Evolutionary conservation across 2,329 filamentous ascomycete genomes (phyloP), one percentile per base, ranked within the genome.

Genomic region (Cladophialophora carrionii): DNA sequence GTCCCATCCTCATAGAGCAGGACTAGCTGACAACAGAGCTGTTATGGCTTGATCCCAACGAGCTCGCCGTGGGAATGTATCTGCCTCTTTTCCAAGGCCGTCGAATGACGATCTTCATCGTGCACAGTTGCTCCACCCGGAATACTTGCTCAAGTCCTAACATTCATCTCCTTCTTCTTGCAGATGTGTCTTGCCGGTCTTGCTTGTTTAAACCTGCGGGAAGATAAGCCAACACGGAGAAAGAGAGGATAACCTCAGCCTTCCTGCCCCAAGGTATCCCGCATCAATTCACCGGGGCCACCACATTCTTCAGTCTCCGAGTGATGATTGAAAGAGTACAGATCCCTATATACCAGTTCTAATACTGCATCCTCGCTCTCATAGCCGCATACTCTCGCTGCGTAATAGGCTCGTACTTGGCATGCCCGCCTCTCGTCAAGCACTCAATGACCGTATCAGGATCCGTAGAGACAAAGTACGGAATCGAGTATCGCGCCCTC

Each of bases 401-500:
- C 3, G 77, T 79, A 52, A 79, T 83, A 24, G 83, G 82, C 60
- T 80, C 78, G 70, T 86, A 86, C 71, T 81, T 84, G 46, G 81
- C 76, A 0, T 80, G 78, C 57, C 79, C 76, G 0, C 74, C 73
- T 20, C 76, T 76, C 9, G 52, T 22, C 53, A 86, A 76, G 68
- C 82, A 84, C 70, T 85, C 82, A 58, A 87, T 82, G 8, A 83
- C 73, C 3, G 79, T 76, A 51, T 81, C 76, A 2, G 79, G 76
- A 67, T 85, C 81, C 0, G 84, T 82, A 5, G 77, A 75, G 34
- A 87, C 77, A 62, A 88, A 87, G 71, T 86, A 87, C 0, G 85
- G 84, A 59, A 87, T 87, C 8, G 85, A 87, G 67, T 85, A 87
- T 14, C 85, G 76, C 22, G 80, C 78, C 34, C 76, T 75, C 2